Conservation (phyloP, 225 moss, liverwort and hornwort species). For the Ulota crispa region DNA sequence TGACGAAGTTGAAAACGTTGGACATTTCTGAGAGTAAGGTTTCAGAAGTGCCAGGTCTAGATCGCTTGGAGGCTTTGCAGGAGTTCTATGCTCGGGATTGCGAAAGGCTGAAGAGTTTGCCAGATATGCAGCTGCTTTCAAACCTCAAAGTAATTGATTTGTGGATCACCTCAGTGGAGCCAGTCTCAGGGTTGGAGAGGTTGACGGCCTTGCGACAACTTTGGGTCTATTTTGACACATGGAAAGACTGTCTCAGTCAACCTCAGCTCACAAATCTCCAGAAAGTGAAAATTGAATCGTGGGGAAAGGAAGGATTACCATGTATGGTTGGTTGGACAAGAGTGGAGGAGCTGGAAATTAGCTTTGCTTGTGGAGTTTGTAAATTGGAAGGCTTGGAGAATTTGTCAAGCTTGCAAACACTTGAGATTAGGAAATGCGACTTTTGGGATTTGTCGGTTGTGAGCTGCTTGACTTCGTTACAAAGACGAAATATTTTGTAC, state of each 20-base stretch:
- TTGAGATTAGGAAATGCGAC: fast-evolving
- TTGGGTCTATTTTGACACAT: too few relatives aligned
- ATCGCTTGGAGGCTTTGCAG: background rate
- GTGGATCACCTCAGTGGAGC: background rate
- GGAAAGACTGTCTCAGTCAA: background rate
- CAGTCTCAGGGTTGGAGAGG: background rate
- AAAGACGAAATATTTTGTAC: fast-evolving
- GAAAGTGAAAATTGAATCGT: fast-evolving
- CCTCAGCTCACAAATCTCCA: too few relatives aligned
- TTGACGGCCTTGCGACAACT: background rate
- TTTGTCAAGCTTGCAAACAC: background rate
- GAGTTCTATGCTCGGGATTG: background rate
- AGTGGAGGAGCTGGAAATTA: too few relatives aligned
- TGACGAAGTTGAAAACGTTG: too few relatives aligned
- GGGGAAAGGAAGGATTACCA: background rate
- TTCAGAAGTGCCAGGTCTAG: background rate
- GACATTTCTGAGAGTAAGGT: too few relatives aligned
- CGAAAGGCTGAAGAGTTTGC: background rate
- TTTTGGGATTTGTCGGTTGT: background rate
- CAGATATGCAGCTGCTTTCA: background rate
- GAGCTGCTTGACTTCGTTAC: background rate
- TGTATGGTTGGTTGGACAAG: background rate
- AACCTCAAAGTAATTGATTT: too few relatives aligned
- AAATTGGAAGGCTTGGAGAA: background rate
- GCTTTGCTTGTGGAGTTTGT: background rate